These are phyloP conservation scores for Polyrhizophydium stewartii DNA, from an alignment of 371 early-diverging fungal genomes.

Conservation along the genomic window DNA sequence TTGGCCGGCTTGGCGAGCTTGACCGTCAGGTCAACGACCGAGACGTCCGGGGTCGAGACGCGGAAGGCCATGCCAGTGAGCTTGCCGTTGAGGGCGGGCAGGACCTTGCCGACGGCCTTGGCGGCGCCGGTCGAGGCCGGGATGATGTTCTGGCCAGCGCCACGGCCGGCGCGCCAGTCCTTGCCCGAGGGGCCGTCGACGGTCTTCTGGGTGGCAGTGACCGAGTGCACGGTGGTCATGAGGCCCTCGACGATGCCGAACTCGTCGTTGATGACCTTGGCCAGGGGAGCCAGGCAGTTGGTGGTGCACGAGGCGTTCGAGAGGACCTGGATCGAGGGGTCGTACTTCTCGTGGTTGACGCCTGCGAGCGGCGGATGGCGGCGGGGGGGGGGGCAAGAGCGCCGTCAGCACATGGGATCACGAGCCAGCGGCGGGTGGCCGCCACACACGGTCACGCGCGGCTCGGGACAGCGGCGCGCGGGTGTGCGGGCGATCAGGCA, in stretches of 20 bases:
- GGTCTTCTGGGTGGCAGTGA: slow-evolving; percentile 99
- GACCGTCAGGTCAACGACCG: slow-evolving; percentile 97
- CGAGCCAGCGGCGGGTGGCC: too few species aligned
- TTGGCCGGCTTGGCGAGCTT: slow-evolving; percentile 84
- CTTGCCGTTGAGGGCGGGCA: slow-evolving; percentile 95
- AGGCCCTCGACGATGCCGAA: slow-evolving; percentile 86
- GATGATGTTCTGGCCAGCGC: slow-evolving; percentile 97
- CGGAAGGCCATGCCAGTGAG: slow-evolving; percentile 99
- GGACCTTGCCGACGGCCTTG: slow-evolving; percentile 98
- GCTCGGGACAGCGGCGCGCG: not conserved
- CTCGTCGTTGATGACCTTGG: slow-evolving; percentile 95
- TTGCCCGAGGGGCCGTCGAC: slow-evolving; percentile 98
- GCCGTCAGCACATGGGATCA: not conserved
- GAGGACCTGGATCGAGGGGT: slow-evolving; percentile 71
- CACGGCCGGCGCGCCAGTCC: slow-evolving; percentile 95
- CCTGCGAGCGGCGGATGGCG: slow-evolving; percentile 33
- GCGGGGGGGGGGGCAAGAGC: not conserved
- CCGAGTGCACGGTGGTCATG: slow-evolving; percentile 99
- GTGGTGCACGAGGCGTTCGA: slow-evolving; percentile 99
- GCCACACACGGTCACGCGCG: too few species aligned
- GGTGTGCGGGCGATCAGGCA: not conserved
- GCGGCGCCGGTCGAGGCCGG: slow-evolving; percentile 99
- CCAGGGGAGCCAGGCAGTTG: slow-evolving; percentile 99
- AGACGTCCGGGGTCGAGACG: slow-evolving; percentile 97
- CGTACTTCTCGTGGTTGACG: slow-evolving; percentile 94